A percentile compares a stretch with the other conserved stretches of the same genome.
Conservation (phyloP, 2,329 filamentous ascomycete species). For the Aspergillus arachidicola region DNA sequence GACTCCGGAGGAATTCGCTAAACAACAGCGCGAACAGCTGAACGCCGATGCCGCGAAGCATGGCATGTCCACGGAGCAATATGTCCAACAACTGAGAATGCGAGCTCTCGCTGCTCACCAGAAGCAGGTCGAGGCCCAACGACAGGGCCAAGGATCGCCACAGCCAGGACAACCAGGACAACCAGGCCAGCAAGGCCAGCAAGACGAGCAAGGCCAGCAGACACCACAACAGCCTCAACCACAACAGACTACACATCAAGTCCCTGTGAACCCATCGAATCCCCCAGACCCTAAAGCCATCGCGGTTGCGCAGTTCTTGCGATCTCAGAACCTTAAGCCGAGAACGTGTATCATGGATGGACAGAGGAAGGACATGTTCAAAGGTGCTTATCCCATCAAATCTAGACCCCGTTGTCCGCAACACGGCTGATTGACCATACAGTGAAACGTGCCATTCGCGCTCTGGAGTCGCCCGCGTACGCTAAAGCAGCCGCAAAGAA, state of each 20-base stretch:
- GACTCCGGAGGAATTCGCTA: conserved; percentile 81
- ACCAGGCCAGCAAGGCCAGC: conserved; percentile 37
- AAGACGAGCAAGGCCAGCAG: conserved; percentile 35
- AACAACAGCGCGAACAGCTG: conserved; percentile 54
- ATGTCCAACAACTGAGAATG: conserved; percentile 47
- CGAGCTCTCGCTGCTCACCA: conserved; percentile 51
- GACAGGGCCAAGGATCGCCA: conserved; percentile 35
- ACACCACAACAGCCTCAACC: conserved; percentile 26
- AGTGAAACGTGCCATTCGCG: conserved; percentile 96
- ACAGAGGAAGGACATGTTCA: conserved; percentile 97
- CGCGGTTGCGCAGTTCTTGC: conserved; percentile 85
- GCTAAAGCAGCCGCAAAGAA: conserved; percentile 80
- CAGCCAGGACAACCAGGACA: conserved; percentile 41
- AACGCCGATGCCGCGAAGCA: conserved; percentile 54
- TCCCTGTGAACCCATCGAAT: conserved; percentile 49
- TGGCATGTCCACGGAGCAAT: conserved; percentile 55
- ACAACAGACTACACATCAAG: conserved; percentile 47
- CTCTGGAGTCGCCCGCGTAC: conserved; percentile 85
- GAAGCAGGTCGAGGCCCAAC: conserved; percentile 38
- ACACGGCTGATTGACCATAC: background rate
- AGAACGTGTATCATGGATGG: conserved; percentile 92
- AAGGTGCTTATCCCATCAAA: conserved; percentile 59
- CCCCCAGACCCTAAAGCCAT: conserved; percentile 87
- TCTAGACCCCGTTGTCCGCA: background rate
- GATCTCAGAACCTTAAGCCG: conserved; percentile 80